Evolutionary conservation across 1,139 yeast species (phyloP).

Genomic region (Debaryomyces singareniensis): DNA sequence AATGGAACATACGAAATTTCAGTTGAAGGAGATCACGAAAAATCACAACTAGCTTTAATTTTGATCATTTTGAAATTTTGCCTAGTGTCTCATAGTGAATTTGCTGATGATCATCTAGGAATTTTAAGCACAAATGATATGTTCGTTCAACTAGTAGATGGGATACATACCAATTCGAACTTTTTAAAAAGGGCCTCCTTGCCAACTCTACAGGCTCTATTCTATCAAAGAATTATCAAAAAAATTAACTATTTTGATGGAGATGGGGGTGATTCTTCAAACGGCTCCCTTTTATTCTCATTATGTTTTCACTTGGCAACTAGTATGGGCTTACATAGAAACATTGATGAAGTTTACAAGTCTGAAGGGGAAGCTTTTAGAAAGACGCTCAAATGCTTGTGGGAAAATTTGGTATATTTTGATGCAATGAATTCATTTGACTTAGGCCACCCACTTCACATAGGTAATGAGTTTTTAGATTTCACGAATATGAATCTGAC

Average conservation of each 20-base stretch:
- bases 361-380: slow-evolving; percentile 1
- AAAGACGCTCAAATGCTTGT: slow-evolving; percentile 2
- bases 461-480: slow-evolving; percentile 2
- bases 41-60: slow-evolving; percentile 1
- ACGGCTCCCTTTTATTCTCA: slow-evolving; percentile 4
- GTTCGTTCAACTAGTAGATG: slow-evolving; percentile 1
- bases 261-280: slow-evolving; percentile 5
- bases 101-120: background rate
- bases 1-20: background rate
- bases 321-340: slow-evolving; percentile 4
- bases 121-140: background rate
- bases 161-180: background rate
- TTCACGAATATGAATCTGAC: background rate
- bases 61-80: slow-evolving; percentile 1
- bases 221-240: slow-evolving; percentile 4
- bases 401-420: slow-evolving; percentile 3
- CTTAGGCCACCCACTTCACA: slow-evolving; percentile 4
- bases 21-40: background rate
- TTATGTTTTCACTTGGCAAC: slow-evolving; percentile 4
- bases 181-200: slow-evolving; percentile 3
- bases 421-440: slow-evolving; percentile 5
- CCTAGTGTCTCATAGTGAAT: background rate
- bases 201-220: slow-evolving; percentile 5
- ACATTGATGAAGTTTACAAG: slow-evolving; percentile 3
- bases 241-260: slow-evolving; percentile 5